Evolutionary conservation across 192 early-diverging fungal genomes (phyloP), one percentile per base, ranked within the genome.

Genomic region (Linnemannia zychae): DNA sequence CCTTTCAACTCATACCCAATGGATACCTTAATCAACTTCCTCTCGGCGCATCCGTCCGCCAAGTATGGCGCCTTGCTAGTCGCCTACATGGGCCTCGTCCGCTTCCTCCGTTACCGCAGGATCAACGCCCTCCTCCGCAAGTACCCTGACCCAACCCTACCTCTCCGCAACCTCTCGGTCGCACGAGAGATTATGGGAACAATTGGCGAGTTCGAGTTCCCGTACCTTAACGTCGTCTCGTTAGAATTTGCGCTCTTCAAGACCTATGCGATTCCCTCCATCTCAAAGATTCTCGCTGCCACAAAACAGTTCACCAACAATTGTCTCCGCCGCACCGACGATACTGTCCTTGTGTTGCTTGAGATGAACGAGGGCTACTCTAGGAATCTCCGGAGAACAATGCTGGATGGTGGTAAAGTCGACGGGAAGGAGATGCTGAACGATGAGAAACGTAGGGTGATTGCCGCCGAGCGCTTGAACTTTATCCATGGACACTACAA

Each of bases 201-300:
- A 52, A 44, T 76, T 16, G 11, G 5, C 40, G 65, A 77, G 6
- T 44, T 46, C 24, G 75, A 77, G 18, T 77, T 77, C 36, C 75
- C 75, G 0, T 77, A n/a, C 49, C 5, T 69, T 13, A 69, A 50
- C 22, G 66, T 77, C 3, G 65, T 66, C 28, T 74, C 84, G 2
- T 67, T 88, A 4, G 88, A 88, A 49, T 88, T 89, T 79, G 83
- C 86, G 1, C 71, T 89, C 24, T 88, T 89, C 74, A 88, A 87
- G 44, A 88, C 88, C 40, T 89, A 79, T 52, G 79, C 57, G 16
- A 75, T 87, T 20, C 88, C 88, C 24, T 76, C 83, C 18, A 77
- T 89, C 38, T 83, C 80, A 76, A 81, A 81, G 50, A 44, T 88
- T 7, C 67, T 89, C 0, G 77, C 52, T 22, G 66, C 75, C 22